Evolutionary conservation across 257 asterid species (phyloP).

Genomic region (Knoxia roxburghii): DNA sequence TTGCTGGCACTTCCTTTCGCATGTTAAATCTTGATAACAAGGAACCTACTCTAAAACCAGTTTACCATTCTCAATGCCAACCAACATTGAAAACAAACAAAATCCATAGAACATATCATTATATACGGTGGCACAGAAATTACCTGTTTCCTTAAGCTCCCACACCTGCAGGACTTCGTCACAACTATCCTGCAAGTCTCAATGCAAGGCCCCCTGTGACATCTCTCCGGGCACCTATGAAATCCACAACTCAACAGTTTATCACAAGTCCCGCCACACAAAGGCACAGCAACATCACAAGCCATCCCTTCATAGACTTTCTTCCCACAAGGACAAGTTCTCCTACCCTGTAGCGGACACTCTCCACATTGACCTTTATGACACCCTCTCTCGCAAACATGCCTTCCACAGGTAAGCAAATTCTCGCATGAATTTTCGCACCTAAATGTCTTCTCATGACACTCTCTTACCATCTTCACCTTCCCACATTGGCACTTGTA

Average conservation of each 20-base stretch:
- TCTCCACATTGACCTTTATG: constrained; percentile 77
- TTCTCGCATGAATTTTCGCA: constrained; percentile 63
- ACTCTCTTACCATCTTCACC: constrained; percentile 54
- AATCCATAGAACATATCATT: neutral
- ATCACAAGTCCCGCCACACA: constrained; percentile 81
- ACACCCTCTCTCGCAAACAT: constrained; percentile 72
- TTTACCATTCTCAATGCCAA: constrained; percentile 22
- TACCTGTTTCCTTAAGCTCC: constrained; percentile 91
- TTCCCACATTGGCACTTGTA: constrained; percentile 74
- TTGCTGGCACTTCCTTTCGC: constrained; percentile 89
- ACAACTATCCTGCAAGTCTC: constrained; percentile 69
- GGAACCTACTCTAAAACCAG: constrained; percentile 75
- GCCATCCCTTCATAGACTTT: constrained; percentile 70
- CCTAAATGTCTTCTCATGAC: constrained; percentile 66
- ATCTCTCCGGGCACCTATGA: constrained; percentile 91
- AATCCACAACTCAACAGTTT: constrained; percentile 66
- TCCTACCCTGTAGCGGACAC: constrained; percentile 79
- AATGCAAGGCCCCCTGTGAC: constrained; percentile 76
- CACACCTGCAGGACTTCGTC: constrained; percentile 89
- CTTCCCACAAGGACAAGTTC: constrained; percentile 92
- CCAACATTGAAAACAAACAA: neutral
- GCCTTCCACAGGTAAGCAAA: constrained; percentile 72
- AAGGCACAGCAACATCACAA: constrained; percentile 62
- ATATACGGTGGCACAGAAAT: constrained; percentile 6
- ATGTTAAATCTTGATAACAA: constrained; percentile 84